phyloP scores from a whole-genome alignment of 2,329 filamentous ascomycete genomes.

The Hymenoscyphus linearis region DNA sequence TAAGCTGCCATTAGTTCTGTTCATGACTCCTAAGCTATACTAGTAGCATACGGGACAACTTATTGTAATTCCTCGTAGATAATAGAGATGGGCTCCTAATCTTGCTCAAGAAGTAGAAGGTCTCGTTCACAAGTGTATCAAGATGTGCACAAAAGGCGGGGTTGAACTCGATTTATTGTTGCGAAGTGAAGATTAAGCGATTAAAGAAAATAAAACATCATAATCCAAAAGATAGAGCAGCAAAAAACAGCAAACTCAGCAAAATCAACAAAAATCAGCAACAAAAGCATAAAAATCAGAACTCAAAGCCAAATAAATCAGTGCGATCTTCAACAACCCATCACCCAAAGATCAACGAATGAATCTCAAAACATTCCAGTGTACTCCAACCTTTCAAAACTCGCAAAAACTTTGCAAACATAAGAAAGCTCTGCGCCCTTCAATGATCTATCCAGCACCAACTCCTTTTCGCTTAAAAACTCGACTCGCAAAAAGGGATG shows the following conservation, averaged over 20 bases:
- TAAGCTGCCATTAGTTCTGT: too few relatives aligned
- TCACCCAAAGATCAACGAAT: not conserved
- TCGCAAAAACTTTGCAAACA: not conserved
- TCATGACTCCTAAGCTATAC: too few relatives aligned
- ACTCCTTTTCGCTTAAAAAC: not conserved
- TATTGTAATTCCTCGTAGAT: too few relatives aligned
- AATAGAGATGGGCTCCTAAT: too few relatives aligned
- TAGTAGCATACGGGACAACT: too few relatives aligned
- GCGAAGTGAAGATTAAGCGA: not conserved
- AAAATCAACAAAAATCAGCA: not conserved
- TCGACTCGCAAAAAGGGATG: not conserved
- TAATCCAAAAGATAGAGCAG: not conserved
- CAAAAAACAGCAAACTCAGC: too few relatives aligned
- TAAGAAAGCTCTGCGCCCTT: not conserved
- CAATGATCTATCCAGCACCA: not conserved
- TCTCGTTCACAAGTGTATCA: too few relatives aligned
- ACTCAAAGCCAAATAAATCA: not conserved
- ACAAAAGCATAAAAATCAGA: not conserved
- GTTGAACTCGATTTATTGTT: not conserved
- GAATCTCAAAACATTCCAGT: not conserved
- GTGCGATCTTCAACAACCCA: not conserved
- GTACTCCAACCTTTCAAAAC: not conserved
- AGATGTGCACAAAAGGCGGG: not conserved
- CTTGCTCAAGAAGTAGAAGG: too few relatives aligned
- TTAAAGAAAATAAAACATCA: not conserved